These are phyloP conservation scores for Leccinum subgranulosum DNA, from an alignment of 768 basidiomycete genomes.

Conservation along the genomic window DNA sequence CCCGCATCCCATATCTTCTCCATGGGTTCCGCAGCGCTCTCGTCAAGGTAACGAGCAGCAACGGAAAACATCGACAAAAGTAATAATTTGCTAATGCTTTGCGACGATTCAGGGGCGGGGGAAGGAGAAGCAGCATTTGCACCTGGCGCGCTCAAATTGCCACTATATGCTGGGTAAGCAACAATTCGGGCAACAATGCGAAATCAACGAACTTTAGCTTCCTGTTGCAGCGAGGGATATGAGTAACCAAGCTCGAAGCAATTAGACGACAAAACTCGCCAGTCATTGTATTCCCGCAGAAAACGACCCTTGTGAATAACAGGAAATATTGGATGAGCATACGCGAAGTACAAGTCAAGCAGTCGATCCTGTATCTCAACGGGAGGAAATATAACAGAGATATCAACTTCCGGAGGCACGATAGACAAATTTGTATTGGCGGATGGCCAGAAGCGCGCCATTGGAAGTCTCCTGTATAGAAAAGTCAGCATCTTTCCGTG, in stretches of 20 bases:
- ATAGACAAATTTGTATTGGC: conserved; percentile 40
- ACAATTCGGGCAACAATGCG: not conserved
- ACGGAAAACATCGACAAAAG: conserved; percentile 81
- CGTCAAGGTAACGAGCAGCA: conserved; percentile 68
- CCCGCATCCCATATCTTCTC: conserved; percentile 74
- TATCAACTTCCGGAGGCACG: conserved; percentile 41
- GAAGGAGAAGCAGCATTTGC: conserved; percentile 11
- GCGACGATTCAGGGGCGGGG: conserved; percentile 46
- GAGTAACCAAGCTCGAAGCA: not conserved
- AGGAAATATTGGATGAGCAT: conserved; percentile 82
- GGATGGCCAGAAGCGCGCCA: conserved; percentile 73
- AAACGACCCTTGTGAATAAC: conserved; percentile 74
- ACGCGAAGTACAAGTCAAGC: conserved; percentile 74
- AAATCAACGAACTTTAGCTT: conserved; percentile 23
- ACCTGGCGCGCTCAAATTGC: conserved; percentile 35
- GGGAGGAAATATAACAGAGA: conserved; percentile 56
- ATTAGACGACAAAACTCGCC: conserved; percentile 33
- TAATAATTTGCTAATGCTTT: conserved; percentile 64
- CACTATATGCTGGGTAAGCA: conserved; percentile 26
- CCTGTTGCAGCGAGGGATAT: conserved; percentile 13
- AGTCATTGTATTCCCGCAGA: conserved; percentile 55
- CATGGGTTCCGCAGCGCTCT: conserved; percentile 39
- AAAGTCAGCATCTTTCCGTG: conserved; percentile 12
- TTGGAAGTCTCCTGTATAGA: conserved; percentile 57
- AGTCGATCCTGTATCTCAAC: conserved; percentile 62